Base-by-base conservation (phyloP, 306 rosid species). In the Quercus gilva region DNA sequence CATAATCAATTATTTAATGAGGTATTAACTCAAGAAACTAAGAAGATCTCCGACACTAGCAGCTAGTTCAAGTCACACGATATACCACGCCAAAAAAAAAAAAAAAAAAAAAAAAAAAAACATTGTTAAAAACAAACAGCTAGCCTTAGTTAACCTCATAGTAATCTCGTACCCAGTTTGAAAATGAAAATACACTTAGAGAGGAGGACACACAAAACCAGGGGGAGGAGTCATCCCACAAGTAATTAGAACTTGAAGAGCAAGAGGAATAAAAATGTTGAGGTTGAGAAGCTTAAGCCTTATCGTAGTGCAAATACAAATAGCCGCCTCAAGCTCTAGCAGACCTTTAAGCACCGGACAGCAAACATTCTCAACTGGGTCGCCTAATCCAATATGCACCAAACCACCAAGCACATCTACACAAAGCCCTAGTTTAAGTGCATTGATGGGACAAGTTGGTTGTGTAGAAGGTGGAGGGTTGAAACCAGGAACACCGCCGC, bases 131-230 rank as follows among this genome's bases (percentile, higher is more conserved):
- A 29, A 18, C 35, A 67, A 49, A 49, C 5, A 49, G 53, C 53
- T 5, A 33, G 49, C 71, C 35, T 8, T 3, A 19, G 8, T 33
- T 67, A 67, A 33, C 21, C 70, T 14, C 51, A 19, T 67, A 2
- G 7, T 18, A 25, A 49, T 49, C 53, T 17, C 17, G 69, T 13
- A 26, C 69, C 69, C 10, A 33, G 20, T 5, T 3, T 33, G 20
- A 75, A 43, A 60, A 2, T 11, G 6, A 75, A 35, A 4, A 17
- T 1, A 14, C 41, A 19, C 61, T 64, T 72, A 79, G 45, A 94
- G 89, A 78, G 92, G 94, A 82, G 97, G 97, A 77, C 99, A 94
- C 55, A 91, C 89, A 82, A 92, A 94, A 71, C 91, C 99, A 80
- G 95, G 94, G 51, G 99, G 97, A 79, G 97, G 97, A 74, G 92